phyloP scores from a whole-genome alignment of 2,329 filamentous ascomycete species.

The Nemania sp. region DNA sequence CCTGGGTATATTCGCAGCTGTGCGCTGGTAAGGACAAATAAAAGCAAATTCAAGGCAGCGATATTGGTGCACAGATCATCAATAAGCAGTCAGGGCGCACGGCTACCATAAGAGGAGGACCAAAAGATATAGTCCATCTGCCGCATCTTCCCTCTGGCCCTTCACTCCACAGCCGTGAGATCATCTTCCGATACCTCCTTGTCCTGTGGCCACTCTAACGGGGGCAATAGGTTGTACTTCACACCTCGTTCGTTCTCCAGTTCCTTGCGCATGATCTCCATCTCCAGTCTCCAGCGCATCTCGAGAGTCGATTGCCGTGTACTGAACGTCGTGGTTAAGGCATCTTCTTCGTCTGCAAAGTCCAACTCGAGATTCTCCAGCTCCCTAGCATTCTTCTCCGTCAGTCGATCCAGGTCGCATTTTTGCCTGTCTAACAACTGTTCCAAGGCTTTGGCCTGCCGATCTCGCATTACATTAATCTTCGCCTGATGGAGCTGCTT shows the following conservation, averaged over 20 bases:
- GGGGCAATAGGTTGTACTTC: constrained; percentile 56
- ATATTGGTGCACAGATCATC: constrained; percentile 16
- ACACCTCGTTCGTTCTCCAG: constrained; percentile 60
- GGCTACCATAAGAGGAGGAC: not conserved
- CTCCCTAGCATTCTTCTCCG: constrained; percentile 60
- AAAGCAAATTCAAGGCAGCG: constrained; percentile 29
- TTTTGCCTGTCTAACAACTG: constrained; percentile 68
- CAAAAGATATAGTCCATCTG: not conserved
- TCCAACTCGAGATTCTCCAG: constrained; percentile 60
- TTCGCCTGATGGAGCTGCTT: constrained; percentile 68
- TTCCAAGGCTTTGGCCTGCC: constrained; percentile 71
- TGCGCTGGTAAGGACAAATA: constrained; percentile 26
- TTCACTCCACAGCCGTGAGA: constrained; percentile 41
- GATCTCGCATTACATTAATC: constrained; percentile 74
- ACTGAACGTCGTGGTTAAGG: constrained; percentile 58
- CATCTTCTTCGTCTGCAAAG: constrained; percentile 64
- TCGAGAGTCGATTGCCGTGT: constrained; percentile 59
- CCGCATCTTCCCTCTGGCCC: not conserved
- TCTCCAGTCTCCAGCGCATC: constrained; percentile 64
- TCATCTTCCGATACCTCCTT: constrained; percentile 44
- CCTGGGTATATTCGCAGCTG: constrained; percentile 34
- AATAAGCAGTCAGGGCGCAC: constrained; percentile 1
- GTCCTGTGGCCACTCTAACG: constrained; percentile 58
- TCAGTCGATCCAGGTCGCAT: constrained; percentile 61
- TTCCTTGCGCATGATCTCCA: constrained; percentile 66